Base-by-base conservation (phyloP, 768 basidiomycete species). In the Suillus hirtellus region DNA sequence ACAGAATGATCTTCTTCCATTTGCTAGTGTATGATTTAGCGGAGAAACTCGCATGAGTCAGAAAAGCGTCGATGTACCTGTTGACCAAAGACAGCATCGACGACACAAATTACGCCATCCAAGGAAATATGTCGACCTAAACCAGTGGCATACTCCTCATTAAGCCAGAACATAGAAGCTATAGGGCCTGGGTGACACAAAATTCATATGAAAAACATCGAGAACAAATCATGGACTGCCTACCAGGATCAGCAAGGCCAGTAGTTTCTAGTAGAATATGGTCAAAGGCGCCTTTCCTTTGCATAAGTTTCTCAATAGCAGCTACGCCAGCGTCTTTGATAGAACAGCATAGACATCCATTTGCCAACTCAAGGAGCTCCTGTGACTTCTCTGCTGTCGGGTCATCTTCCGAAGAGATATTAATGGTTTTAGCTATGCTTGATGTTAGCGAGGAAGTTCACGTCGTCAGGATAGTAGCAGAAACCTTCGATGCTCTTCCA, bases 341-440 rank as follows among this genome's bases (percentile, higher is more conserved):
- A 64, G 95, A 96, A 73, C 97, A 99, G 76, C 97, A 99, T n/a
- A 99, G 75, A 74, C 97, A 99, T 19, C 97, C 97, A 73, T 99
- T 96, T 0, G 95, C 89, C 1, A 99, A 84, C 68, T 97, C 95
- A 11, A 99, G 85, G 70, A 96, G 87, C 70, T 96, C 93, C 72
- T 94, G 90, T 1, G 89, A 88, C 52, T 85, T 79, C 55, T 86
- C 83, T 19, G 83, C 87, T 14, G 82, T 76, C 9, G 87, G 87
- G 67, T 88, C 85, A 40, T 86, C 84, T 2, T 78, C 76, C 14
- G 89, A 88, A 4, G 91, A 83, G 9, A 98, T 84, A 62, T 92
- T 94, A 71, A 99, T 89, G 0, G 93, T 83, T 76, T 90, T 93
- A 52, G 93, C 95, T 96, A 74, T 11, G 44, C 58, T 35, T 27